Evolutionary conservation across 192 early-diverging fungal genomes (phyloP), one percentile per base, ranked within the genome.

Genomic region (Chytriomyces sp.): DNA sequence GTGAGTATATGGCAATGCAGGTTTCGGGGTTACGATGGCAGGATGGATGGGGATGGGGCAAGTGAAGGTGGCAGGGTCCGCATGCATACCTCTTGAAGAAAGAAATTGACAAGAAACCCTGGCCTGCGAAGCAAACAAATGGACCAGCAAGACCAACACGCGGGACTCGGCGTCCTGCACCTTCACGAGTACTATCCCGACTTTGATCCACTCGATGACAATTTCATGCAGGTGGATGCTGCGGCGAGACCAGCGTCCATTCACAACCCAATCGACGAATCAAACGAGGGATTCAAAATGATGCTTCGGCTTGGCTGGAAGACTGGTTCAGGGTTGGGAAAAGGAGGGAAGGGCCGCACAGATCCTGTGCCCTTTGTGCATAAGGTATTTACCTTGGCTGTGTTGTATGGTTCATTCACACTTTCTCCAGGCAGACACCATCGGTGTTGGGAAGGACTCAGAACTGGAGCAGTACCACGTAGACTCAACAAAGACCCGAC

Each of bases 231-330:
- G 11, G 16, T 64, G 24, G 63, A 64, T 26, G 63, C 63, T 3
- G 24, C 0, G 24, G 20, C 20, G 18, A 43, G 24, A 43, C 9
- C 71, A 44, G 71, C 71, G 26, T 73, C 71, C 13, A 9, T 73
- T 9, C 35, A 26, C 53, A 11, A 10, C 11, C 71, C 26, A 20
- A 73, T 73, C 10, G 9, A 26, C 16, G 71, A 60, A 45, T 10
- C 53, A 7, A 94, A 94, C 74, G 70, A 86, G 6, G 93, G 93
- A 5, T 94, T 88, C 75, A 63, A 82, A 47, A 78, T 94, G n/a
- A 71, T 93, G 23, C 77, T 86, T 60, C 91, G 91, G 73, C 90
- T 94, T 88, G 92, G 92, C 0, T 94, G 92, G 92, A 81, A 76
- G 65, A 81, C 77, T 20, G 91, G 91, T 7, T 81, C 74, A 49